Evolutionary conservation across 2,329 filamentous ascomycete genomes (phyloP).

Genomic region (Colletotrichum tofieldiae): DNA sequence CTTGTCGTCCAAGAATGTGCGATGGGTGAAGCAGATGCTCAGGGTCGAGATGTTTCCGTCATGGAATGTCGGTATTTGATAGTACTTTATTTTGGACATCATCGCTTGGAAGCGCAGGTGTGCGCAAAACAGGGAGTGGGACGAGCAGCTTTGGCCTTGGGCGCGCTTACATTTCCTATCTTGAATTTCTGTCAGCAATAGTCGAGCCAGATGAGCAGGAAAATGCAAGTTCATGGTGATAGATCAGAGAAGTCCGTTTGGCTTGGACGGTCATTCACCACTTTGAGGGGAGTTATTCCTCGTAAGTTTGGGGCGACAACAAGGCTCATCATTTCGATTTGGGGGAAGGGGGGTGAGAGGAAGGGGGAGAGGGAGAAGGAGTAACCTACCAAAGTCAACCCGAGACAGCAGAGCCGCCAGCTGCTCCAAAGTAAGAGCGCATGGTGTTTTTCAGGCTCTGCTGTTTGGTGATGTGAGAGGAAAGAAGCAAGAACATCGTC

Average conservation of each 20-base stretch:
- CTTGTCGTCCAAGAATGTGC: neutral
- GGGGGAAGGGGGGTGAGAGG: neutral
- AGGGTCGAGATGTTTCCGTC: conserved; percentile 56
- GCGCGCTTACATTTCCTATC: conserved; percentile 28
- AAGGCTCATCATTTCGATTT: conserved; percentile 58
- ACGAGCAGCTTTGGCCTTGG: neutral
- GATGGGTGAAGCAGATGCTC: conserved; percentile 39
- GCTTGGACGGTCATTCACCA: conserved; percentile 70
- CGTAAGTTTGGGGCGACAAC: conserved; percentile 67
- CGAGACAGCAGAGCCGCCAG: conserved; percentile 25
- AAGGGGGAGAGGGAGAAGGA: neutral
- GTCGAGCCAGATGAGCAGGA: neutral
- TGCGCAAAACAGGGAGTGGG: conserved; percentile 25
- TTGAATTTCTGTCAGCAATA: conserved; percentile 25
- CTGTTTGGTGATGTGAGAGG: conserved; percentile 26
- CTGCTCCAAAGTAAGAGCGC: conserved; percentile 17
- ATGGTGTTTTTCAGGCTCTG: conserved; percentile 32
- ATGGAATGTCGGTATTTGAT: conserved; percentile 62
- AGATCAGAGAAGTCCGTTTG: conserved; percentile 70
- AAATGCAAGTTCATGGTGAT: conserved; percentile 26
- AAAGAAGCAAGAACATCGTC: neutral
- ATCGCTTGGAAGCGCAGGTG: conserved; percentile 48
- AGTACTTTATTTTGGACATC: conserved; percentile 61
- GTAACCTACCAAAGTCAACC: conserved; percentile 43
- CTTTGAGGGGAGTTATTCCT: conserved; percentile 62